These are phyloP conservation scores for Beauveria sp. DNA, from an alignment of 2,329 filamentous ascomycete species.

Conservation along the genomic window DNA sequence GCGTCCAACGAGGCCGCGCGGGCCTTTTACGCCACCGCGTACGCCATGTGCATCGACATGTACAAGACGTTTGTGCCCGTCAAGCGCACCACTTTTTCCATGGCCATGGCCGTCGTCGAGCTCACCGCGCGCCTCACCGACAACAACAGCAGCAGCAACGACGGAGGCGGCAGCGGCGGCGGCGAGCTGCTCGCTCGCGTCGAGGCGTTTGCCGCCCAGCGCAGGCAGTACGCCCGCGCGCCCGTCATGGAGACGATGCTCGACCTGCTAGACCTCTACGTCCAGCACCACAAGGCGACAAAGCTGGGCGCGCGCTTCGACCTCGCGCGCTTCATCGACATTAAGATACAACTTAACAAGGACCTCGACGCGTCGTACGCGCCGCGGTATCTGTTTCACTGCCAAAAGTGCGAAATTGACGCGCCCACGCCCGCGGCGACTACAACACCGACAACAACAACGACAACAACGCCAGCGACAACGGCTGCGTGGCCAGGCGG, in stretches of 20 bases:
- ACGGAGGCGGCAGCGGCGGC: slow-evolving; percentile 22
- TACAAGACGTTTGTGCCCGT: slow-evolving; percentile 91
- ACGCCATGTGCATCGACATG: slow-evolving; percentile 77
- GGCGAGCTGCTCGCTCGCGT: slow-evolving; percentile 32
- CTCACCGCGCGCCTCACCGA: slow-evolving; percentile 63
- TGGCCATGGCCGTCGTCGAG: slow-evolving; percentile 77
- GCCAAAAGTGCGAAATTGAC: slow-evolving; percentile 41
- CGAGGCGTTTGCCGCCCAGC: slow-evolving; percentile 40
- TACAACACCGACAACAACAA: slow-evolving; percentile 16
- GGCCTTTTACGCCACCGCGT: slow-evolving; percentile 60
- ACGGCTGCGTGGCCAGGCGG: slow-evolving; percentile 26
- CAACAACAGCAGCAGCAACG: slow-evolving; percentile 31
- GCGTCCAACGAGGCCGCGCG: slow-evolving; percentile 35
- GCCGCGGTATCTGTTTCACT: slow-evolving; percentile 57
- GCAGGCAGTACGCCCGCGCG: slow-evolving; percentile 38
- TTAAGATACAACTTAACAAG: slow-evolving; percentile 81
- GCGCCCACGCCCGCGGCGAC: slow-evolving; percentile 17
- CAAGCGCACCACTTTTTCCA: slow-evolving; percentile 79
- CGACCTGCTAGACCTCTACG: slow-evolving; percentile 87
- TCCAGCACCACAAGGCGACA: slow-evolving; percentile 69
- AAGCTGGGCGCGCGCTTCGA: slow-evolving; percentile 65
- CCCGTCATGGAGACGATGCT: slow-evolving; percentile 70
- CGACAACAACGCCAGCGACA: slow-evolving; percentile 24
- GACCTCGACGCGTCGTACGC: slow-evolving; percentile 59
- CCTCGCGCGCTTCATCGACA: slow-evolving; percentile 71